Percentiles rank a stretch among this genome's conserved stretches.
Conservation (phyloP, 352 stramenopile genomes). For the Pythium plurisporium region DNA sequence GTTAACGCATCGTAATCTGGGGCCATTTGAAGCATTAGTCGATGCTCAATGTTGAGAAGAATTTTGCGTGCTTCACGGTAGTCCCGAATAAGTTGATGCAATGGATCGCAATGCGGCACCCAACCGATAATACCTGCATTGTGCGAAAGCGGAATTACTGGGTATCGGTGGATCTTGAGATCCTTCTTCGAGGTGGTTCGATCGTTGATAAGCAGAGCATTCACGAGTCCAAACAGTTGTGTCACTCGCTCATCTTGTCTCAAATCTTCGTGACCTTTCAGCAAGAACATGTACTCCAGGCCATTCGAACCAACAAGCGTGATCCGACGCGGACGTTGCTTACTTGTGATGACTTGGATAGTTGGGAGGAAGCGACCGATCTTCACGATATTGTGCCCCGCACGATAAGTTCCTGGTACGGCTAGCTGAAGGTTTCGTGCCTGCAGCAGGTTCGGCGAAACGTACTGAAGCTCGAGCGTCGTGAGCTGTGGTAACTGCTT, state of each 20-base stretch:
- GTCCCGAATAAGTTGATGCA: constrained; percentile 97
- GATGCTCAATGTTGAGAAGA: constrained; percentile 95
- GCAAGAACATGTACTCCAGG: constrained; percentile 98
- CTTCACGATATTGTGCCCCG: constrained; percentile 75
- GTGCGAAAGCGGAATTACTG: constrained; percentile 97
- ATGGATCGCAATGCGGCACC: constrained; percentile 99
- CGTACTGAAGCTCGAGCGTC: constrained; percentile 96
- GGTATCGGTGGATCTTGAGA: constrained; percentile 97
- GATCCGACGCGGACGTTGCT: constrained; percentile 98
- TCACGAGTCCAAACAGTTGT: constrained; percentile 99
- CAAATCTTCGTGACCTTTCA: constrained; percentile 99
- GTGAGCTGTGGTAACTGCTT: constrained; percentile 94
- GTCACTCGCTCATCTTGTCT: constrained; percentile 99
- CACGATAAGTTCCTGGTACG: constrained; percentile 92
- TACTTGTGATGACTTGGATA: constrained; percentile 97
- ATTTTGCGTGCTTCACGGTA: constrained; percentile 94
- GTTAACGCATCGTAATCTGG: constrained; percentile 98
- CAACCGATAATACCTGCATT: constrained; percentile 98
- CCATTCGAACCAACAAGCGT: constrained; percentile 97
- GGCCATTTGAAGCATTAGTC: constrained; percentile 96
- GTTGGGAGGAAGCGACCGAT: constrained; percentile 92
- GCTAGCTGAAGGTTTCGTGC: constrained; percentile 94
- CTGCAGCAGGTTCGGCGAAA: constrained; percentile 93
- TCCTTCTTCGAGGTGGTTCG: constrained; percentile 97
- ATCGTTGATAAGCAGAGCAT: constrained; percentile 98